These are phyloP conservation scores for Trichoderma asperellum DNA, from an alignment of 2,329 filamentous ascomycete species.

Conservation along the genomic window DNA sequence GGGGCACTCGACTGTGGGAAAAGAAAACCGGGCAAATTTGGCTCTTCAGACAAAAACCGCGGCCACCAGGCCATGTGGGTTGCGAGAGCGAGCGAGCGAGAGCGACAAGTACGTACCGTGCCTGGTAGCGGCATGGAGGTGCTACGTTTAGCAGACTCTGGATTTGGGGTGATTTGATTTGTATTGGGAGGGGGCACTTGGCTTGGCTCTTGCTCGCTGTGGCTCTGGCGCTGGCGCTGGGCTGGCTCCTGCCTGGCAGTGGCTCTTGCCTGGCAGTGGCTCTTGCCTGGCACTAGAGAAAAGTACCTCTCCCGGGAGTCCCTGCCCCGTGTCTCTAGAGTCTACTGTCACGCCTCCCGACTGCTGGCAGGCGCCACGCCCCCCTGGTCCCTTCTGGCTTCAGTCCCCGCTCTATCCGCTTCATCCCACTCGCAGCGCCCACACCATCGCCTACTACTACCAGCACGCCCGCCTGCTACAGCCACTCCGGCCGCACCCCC, in stretches of 20 bases:
- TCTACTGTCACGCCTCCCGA: constrained; percentile 20
- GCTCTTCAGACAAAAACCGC: neutral
- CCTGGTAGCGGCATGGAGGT: neutral
- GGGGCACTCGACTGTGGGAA: constrained; percentile 16
- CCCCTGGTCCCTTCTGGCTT: neutral
- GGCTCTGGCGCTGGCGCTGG: neutral
- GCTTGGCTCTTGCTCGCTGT: neutral
- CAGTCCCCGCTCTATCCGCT: constrained; percentile 22
- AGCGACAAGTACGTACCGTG: neutral
- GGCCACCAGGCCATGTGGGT: constrained; percentile 16
- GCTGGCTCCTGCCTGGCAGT: neutral
- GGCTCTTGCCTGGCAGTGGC: neutral
- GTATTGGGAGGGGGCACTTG: neutral
- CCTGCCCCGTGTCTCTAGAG: constrained; percentile 4
- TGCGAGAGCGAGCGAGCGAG: neutral
- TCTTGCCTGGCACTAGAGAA: constrained; percentile 21
- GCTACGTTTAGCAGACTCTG: constrained; percentile 15
- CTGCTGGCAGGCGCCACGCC: constrained; percentile 18
- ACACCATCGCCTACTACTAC: constrained; percentile 21
- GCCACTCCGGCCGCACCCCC: constrained; percentile 20
- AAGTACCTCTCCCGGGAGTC: constrained; percentile 21
- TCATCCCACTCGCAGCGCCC: constrained; percentile 25
- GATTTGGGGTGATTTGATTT: neutral
- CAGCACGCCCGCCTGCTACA: neutral
- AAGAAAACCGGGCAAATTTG: constrained; percentile 24